Conservation (phyloP, 2,329 filamentous ascomycete genomes). For the Fusarium newnesense region DNA sequence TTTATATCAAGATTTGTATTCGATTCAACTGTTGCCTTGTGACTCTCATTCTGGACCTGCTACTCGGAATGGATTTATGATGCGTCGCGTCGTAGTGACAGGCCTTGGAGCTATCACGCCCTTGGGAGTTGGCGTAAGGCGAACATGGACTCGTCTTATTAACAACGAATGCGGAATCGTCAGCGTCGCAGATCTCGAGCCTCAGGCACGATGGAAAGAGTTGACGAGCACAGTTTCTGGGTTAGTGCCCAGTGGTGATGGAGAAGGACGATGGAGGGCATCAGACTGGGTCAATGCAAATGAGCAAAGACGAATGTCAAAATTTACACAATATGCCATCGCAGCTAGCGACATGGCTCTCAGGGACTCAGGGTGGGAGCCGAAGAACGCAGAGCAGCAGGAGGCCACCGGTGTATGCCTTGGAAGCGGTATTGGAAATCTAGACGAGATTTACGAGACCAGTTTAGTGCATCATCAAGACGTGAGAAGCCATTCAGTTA, state of each 20-base stretch:
- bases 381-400: conserved; percentile 67
- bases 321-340: conserved; percentile 90
- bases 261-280: conserved; percentile 60
- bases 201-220: conserved; percentile 68
- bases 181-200: conserved; percentile 72
- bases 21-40: too few species aligned
- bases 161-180: conserved; percentile 83
- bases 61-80: conserved; percentile 56
- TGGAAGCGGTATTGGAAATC: conserved; percentile 93
- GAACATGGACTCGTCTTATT: conserved; percentile 83
- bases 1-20: background rate
- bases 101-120: conserved; percentile 86
- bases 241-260: conserved; percentile 70
- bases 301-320: conserved; percentile 83
- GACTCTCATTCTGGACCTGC: background rate
- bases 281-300: conserved; percentile 64
- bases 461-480: conserved; percentile 79
- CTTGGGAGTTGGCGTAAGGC: conserved; percentile 80
- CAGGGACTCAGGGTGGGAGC: conserved; percentile 81
- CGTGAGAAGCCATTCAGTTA: conserved; percentile 59
- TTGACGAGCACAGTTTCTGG: conserved; percentile 89
- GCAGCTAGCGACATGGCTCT: conserved; percentile 89
- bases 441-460: conserved; percentile 89
- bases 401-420: conserved; percentile 90
- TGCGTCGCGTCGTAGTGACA: conserved; percentile 84